Evolutionary conservation across 139 green algal species (phyloP).

Genomic region (Mesotaenium endlicherianum): DNA sequence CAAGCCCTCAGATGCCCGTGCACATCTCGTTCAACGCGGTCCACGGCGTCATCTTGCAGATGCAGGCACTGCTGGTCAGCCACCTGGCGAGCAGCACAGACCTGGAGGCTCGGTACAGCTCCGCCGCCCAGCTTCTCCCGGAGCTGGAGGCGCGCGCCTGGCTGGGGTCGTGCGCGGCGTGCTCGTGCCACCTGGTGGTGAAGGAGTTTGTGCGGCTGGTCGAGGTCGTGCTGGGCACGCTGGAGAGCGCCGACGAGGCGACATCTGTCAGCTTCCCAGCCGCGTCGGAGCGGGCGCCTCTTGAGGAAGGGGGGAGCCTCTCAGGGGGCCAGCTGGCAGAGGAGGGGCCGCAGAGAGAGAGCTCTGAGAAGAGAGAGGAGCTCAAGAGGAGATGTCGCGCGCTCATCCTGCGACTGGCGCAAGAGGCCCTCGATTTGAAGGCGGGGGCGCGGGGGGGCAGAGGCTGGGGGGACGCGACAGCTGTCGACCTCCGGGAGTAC

Average conservation of each 20-base stretch:
- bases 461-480: background rate
- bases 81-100: background rate
- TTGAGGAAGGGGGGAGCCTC: too few relatives aligned
- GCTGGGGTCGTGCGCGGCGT: background rate
- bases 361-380: too few relatives aligned
- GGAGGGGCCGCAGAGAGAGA: too few relatives aligned
- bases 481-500: background rate
- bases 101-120: background rate
- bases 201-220: constrained; percentile 6
- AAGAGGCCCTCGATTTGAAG: background rate
- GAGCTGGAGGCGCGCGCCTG: constrained; percentile 20
- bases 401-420: too few relatives aligned
- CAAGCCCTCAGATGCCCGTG: background rate
- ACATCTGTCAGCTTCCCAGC: too few relatives aligned
- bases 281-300: too few relatives aligned
- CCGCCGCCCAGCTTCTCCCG: background rate
- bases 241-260: too few relatives aligned
- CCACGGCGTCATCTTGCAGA: constrained; percentile 34
- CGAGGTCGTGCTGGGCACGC: constrained; percentile 4
- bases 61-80: constrained; percentile 14
- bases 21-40: constrained; percentile 10
- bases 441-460: background rate
- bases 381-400: too few relatives aligned
- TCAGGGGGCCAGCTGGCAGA: too few relatives aligned
- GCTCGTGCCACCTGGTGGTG: constrained; percentile 7